A percentile compares a stretch with the other conserved stretches of the same genome.
Conservation (phyloP, 2,329 filamentous ascomycete genomes). For the Fusarium agapanthi region DNA sequence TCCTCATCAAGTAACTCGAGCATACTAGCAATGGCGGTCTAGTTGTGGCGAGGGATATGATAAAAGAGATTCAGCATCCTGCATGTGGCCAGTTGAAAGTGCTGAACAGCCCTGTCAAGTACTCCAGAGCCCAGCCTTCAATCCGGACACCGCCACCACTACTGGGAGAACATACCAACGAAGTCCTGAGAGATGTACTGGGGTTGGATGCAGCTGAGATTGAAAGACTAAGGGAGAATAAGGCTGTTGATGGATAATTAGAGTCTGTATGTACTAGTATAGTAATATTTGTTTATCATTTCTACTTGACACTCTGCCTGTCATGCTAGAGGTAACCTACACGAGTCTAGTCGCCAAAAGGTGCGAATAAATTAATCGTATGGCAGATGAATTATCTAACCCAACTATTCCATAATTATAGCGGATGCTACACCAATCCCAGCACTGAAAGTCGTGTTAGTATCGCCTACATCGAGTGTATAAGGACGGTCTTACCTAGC, state of each 20-base stretch:
- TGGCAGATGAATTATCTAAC: rapidly evolving
- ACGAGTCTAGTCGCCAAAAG: not conserved
- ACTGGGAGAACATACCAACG: conserved; percentile 84
- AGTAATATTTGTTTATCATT: rapidly evolving
- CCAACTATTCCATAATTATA: not conserved
- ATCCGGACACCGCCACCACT: conserved; percentile 82
- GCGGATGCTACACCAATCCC: not conserved
- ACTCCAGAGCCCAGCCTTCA: conserved; percentile 79
- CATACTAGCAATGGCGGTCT: rapidly evolving
- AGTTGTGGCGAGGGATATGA: conserved; percentile 77
- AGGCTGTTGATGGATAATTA: not conserved
- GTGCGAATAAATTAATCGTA: not conserved
- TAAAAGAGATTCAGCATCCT: conserved; percentile 83
- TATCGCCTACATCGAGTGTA: not conserved
- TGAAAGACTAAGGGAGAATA: rapidly evolving
- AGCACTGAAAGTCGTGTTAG: rapidly evolving
- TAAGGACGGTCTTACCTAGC: conserved; percentile 4
- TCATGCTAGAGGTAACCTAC: not conserved
- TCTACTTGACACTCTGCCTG: rapidly evolving
- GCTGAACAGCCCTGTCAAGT: conserved; percentile 93
- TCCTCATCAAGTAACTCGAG: no score
- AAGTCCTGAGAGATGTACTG: conserved; percentile 62
- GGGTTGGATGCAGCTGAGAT: rapidly evolving
- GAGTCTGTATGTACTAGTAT: rapidly evolving
- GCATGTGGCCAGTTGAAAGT: conserved; percentile 84